Base-by-base conservation (phyloP, 139 green algal genomes). In the Eudorina sp. region DNA sequence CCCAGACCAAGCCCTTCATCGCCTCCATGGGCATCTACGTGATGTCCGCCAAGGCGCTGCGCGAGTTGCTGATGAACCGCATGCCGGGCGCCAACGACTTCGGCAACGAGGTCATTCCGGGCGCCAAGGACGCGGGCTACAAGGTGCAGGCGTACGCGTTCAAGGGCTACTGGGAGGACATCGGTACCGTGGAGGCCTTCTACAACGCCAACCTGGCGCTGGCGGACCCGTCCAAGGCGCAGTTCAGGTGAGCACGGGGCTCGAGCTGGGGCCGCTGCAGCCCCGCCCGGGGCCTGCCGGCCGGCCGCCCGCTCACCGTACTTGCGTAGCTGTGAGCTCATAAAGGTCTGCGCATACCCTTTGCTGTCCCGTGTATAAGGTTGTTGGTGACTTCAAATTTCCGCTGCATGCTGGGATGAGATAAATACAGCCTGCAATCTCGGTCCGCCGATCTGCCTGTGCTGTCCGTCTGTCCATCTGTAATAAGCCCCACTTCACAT, bases 21-120 rank as follows among this genome's bases (percentile, higher is more conserved):
- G 98, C 98, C n/a, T 98, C 95, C 89, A 99, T 99, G 98, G 98
- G 98, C 85, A 99, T 99, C 94, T 99, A 99, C 89, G 96, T 98
- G 45, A 96, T 96, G 90, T 97, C 96, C 76, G 96, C 96, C 21
- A 83, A 83, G 34, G 93, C 89, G 3, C 89, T 95, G 40, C 94
- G 96, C 74, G 89, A 97, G 75, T 92, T 98, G 73, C 88, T 93
- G 53, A 66, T 95, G 23, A 89, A 93, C 83, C 95, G 94, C 70
- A 92, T 96, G 91, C 95, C 96, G 51, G 84, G 94, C 23, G 95
- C 95, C 88, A 97, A 98, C 76, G 96, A 98, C 91, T 98, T 98
- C 87, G 96, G 96, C 43, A 94, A 94, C 40, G 96, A 98, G 89
- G 91, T 98, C 85, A 98, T 98, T 84, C 95, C 96, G 8, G 94